Evolutionary conservation across 2,329 filamentous ascomycete species (phyloP).

Genomic region (Pestalotiopsis sp.): DNA sequence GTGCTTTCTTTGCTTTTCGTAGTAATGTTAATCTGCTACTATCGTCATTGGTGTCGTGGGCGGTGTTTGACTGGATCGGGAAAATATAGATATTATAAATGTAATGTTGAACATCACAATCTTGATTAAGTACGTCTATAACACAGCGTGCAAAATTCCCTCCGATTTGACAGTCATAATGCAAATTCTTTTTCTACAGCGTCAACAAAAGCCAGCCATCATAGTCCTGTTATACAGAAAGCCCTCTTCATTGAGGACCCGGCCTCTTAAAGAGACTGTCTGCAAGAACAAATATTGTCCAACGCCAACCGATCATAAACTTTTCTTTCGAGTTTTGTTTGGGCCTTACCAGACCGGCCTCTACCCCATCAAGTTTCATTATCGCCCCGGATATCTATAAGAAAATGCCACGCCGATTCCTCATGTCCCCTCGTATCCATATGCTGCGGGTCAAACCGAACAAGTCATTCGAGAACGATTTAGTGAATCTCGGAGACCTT

Average conservation of each 20-base stretch:
- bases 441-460: neutral
- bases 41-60: neutral
- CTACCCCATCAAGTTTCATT: slow-evolving; percentile 14
- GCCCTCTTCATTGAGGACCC: too few relatives aligned
- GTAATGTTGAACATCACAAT: neutral
- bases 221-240: neutral
- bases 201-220: neutral
- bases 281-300: slow-evolving; percentile 11
- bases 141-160: neutral
- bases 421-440: neutral
- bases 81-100: neutral
- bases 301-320: slow-evolving; percentile 10
- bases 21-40: neutral
- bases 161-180: neutral
- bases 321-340: neutral
- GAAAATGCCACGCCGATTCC: slow-evolving; percentile 13
- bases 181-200: neutral
- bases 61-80: neutral
- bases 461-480: slow-evolving; percentile 17
- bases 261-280: neutral
- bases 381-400: slow-evolving; percentile 16
- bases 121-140: neutral
- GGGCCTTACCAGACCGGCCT: neutral
- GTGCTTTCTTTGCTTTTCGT: neutral
- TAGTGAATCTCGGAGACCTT: slow-evolving; percentile 77